A percentile compares a stretch with the other conserved stretches of the same genome.
Evolutionary conservation across 352 stramenopile genomes (phyloP).

Genomic region (Phytophthora litchii): DNA sequence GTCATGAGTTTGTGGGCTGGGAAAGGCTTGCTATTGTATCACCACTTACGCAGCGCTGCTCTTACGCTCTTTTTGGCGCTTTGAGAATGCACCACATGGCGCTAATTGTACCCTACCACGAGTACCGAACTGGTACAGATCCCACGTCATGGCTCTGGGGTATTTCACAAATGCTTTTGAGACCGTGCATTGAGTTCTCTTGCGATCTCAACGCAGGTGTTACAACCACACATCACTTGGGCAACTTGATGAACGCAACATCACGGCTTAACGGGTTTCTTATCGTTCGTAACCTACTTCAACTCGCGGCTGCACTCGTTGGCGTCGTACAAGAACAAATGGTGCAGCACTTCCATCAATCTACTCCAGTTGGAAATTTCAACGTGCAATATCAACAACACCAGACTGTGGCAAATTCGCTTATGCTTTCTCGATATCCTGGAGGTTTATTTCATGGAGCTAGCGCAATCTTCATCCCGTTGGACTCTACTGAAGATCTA

Average conservation of each 20-base stretch:
- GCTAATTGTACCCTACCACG: conserved; percentile 35
- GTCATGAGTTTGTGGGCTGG: conserved; percentile 56
- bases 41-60: conserved; percentile 57
- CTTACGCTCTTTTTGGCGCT: conserved; percentile 52
- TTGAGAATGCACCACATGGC: conserved; percentile 38
- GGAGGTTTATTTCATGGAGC: conserved; percentile 9
- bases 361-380: neutral
- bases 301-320: conserved; percentile 13
- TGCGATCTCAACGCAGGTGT: conserved; percentile 15
- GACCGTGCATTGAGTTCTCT: conserved; percentile 34
- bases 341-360: conserved; percentile 26
- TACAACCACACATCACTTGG: conserved; percentile 7
- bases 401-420: conserved; percentile 18
- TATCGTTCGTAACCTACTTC: conserved; percentile 24
- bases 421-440: conserved; percentile 20
- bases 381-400: conserved; percentile 5
- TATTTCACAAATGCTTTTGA: conserved; percentile 45
- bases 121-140: neutral
- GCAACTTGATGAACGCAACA: conserved; percentile 17
- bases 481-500: conserved; percentile 20
- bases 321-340: conserved; percentile 22
- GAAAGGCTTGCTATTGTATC: conserved; percentile 40
- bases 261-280: conserved; percentile 30
- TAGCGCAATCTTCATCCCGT: conserved; percentile 39
- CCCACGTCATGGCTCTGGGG: conserved; percentile 20